A percentile compares a stretch with the other conserved stretches of the same genome.
Conservation (phyloP, 2,329 filamentous ascomycete species). For the Alternaria gaisen region DNA sequence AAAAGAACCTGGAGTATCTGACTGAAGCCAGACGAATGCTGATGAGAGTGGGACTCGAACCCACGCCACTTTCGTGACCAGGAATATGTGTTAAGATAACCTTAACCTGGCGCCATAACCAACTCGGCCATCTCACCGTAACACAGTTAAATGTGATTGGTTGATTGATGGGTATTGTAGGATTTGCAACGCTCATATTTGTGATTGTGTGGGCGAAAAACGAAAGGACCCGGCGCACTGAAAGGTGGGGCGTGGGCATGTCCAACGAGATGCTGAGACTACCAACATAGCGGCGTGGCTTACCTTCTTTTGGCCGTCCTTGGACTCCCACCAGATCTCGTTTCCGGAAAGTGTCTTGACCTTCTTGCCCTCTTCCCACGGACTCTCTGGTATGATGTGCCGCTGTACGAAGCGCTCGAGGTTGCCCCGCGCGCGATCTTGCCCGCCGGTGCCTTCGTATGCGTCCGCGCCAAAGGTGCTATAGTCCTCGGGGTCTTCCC, state of each 20-base stretch:
- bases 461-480: slow-evolving; percentile 70
- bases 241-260: slow-evolving; percentile 6
- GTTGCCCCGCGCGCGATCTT: slow-evolving; percentile 79
- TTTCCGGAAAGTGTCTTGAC: slow-evolving; percentile 72
- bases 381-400: slow-evolving; percentile 78
- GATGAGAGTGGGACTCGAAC: slow-evolving; percentile 54
- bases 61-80: slow-evolving; percentile 53
- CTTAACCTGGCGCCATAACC: slow-evolving; percentile 49
- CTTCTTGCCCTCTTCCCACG: slow-evolving; percentile 76
- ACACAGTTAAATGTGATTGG: slow-evolving; percentile 6
- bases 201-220: background rate
- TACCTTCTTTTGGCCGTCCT: slow-evolving; percentile 72
- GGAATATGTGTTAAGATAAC: slow-evolving; percentile 37
- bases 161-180: slow-evolving; percentile 19
- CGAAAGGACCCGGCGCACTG: slow-evolving; percentile 7
- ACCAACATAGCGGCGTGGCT: slow-evolving; percentile 39
- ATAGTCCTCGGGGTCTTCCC: slow-evolving; percentile 81
- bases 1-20: slow-evolving; percentile 37
- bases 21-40: slow-evolving; percentile 41
- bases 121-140: slow-evolving; percentile 31
- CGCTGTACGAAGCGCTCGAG: slow-evolving; percentile 83
- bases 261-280: slow-evolving; percentile 7
- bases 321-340: slow-evolving; percentile 84
- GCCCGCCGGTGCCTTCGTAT: slow-evolving; percentile 78
- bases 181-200: slow-evolving; percentile 6